phyloP scores from a whole-genome alignment of 2,329 filamentous ascomycete genomes.

The Eurotiales sp. region DNA sequence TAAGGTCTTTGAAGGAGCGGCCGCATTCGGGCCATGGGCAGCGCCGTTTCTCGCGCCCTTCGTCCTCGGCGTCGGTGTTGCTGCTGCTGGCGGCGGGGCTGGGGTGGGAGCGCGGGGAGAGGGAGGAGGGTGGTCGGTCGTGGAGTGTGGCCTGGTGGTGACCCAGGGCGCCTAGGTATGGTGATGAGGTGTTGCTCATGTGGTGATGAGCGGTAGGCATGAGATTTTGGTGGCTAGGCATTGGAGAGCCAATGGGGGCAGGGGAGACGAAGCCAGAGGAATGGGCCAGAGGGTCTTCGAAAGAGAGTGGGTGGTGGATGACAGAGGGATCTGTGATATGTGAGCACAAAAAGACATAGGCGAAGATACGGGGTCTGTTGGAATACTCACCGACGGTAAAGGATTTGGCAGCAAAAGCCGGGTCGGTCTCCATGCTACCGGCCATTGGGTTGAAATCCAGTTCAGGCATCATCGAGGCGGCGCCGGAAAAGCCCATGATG shows the following conservation, averaged over 20 bases:
- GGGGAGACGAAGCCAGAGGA: conserved; percentile 28
- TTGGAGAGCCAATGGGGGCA: conserved; percentile 36
- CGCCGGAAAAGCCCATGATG: conserved; percentile 55
- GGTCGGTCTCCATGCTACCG: conserved; percentile 41
- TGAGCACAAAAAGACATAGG: background rate
- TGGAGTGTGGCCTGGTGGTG: conserved; percentile 6
- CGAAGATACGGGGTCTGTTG: no score
- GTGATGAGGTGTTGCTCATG: conserved; percentile 57
- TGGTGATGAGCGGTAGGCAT: conserved; percentile 22
- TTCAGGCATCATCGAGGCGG: conserved; percentile 61
- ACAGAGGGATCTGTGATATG: conserved; percentile 9
- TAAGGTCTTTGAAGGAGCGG: conserved; percentile 82
- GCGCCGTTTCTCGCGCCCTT: conserved; percentile 59
- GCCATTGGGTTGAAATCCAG: conserved; percentile 50
- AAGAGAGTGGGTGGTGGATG: conserved; percentile 22
- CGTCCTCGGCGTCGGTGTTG: conserved; percentile 60
- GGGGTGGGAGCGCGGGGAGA: conserved; percentile 60
- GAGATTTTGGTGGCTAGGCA: conserved; percentile 24
- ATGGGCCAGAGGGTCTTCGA: conserved; percentile 30
- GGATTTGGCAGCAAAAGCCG: conserved; percentile 42
- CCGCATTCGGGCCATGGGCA: conserved; percentile 84
- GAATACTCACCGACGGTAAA: conserved; percentile 15
- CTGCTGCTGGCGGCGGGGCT: conserved; percentile 58
- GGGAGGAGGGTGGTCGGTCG: conserved; percentile 64
- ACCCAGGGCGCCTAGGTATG: conserved; percentile 57